These are phyloP conservation scores for Eimeria tenella DNA, from an alignment of 169 alveolate genomes.

Conservation along the genomic window DNA sequence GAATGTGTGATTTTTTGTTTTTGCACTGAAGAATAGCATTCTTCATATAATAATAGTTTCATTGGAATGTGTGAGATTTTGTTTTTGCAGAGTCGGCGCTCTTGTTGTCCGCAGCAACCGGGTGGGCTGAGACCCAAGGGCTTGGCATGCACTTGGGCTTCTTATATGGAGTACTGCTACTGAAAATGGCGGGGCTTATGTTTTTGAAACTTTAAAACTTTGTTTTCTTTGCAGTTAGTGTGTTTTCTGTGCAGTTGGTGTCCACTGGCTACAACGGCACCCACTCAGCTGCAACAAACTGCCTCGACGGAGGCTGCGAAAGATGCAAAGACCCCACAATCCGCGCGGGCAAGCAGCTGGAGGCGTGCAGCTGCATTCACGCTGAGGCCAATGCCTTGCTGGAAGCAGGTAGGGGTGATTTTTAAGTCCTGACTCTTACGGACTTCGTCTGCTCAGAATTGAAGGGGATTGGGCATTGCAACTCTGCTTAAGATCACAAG, in stretches of 20 bases:
- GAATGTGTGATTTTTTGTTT: not conserved
- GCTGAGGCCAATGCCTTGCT: constrained; percentile 92
- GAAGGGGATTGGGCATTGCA: too few species aligned
- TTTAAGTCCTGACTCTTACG: too few species aligned
- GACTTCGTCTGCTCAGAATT: too few species aligned
- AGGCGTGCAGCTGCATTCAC: constrained; percentile 91
- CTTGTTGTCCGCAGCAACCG: constrained; percentile 87
- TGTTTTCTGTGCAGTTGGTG: constrained; percentile 75
- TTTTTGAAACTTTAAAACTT: not conserved
- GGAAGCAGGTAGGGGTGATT: constrained; percentile 83
- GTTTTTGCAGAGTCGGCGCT: constrained; percentile 86
- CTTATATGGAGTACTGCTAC: too few species aligned
- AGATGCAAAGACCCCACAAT: constrained; percentile 85
- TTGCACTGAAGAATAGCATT: too few species aligned
- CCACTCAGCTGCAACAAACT: constrained; percentile 87
- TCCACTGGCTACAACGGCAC: constrained; percentile 94
- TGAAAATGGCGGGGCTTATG: not conserved
- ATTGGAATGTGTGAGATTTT: not conserved
- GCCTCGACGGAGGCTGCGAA: constrained; percentile 91
- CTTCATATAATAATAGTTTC: too few species aligned
- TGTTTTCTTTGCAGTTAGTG: not conserved
- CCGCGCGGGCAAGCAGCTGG: constrained; percentile 88
- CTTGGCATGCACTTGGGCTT: too few species aligned
- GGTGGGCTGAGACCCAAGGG: not conserved
- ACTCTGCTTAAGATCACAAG: too few species aligned